Conservation (phyloP, 1,284 basidiomycete species). For the Trichosporon sp. region DNA sequence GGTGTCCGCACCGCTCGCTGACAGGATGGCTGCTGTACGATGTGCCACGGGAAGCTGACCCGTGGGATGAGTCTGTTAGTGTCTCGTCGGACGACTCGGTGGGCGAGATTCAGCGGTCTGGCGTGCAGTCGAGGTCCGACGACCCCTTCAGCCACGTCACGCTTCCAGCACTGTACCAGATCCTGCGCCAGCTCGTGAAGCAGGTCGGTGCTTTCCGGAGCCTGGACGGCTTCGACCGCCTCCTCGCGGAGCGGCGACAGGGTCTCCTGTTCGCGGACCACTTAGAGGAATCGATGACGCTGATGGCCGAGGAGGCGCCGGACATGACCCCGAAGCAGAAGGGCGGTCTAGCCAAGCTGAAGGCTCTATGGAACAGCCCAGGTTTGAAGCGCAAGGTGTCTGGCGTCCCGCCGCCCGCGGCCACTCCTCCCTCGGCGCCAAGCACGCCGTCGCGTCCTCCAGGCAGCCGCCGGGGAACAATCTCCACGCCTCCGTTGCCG, state of each 20-base stretch:
- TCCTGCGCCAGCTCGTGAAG: constrained; percentile 73
- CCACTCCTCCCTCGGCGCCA: not conserved
- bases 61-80: constrained; percentile 37
- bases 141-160: constrained; percentile 21
- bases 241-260: constrained; percentile 79
- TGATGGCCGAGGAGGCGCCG: constrained; percentile 53
- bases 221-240: constrained; percentile 75
- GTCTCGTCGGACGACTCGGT: constrained; percentile 12
- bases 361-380: constrained; percentile 17
- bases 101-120: constrained; percentile 27
- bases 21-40: constrained; percentile 72
- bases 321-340: constrained; percentile 12
- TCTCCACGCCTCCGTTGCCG: not conserved
- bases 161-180: constrained; percentile 71
- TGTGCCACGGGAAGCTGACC: constrained; percentile 56
- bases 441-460: constrained; percentile 19
- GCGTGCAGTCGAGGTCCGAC: constrained; percentile 14
- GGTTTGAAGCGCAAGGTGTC: not conserved
- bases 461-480: not conserved
- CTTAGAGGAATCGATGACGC: constrained; percentile 80
- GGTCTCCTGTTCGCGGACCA: constrained; percentile 92
- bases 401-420: not conserved
- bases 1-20: constrained; percentile 80
- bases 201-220: constrained; percentile 52
- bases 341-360: constrained; percentile 7